phyloP scores from a whole-genome alignment of 2,329 filamentous ascomycete species.

The Hypoxylon sp. region DNA sequence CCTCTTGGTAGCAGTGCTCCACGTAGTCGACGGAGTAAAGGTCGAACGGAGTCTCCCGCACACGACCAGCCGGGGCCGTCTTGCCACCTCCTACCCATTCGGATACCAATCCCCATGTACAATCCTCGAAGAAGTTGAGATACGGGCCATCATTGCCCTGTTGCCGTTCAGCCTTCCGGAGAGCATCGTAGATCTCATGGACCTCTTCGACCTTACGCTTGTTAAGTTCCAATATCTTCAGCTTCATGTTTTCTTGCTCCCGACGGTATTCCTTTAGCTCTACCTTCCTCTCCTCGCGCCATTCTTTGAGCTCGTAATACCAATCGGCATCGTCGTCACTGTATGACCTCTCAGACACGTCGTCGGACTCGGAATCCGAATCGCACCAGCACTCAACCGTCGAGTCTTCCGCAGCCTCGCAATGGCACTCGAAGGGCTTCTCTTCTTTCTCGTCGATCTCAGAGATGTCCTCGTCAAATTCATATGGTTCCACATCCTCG shows the following conservation, averaged over 20 bases:
- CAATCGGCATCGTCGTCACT: background rate
- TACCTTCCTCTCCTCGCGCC: constrained; percentile 9
- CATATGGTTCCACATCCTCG: background rate
- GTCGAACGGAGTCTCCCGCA: background rate
- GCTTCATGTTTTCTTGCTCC: background rate
- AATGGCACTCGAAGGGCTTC: background rate
- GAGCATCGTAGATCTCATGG: background rate
- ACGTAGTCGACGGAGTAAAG: constrained; percentile 7
- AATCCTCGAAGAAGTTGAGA: background rate
- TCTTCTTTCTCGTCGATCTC: background rate
- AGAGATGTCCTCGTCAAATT: constrained; percentile 3
- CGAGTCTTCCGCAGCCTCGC: background rate
- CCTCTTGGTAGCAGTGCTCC: background rate
- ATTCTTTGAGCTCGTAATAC: constrained; percentile 4
- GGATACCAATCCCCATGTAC: background rate
- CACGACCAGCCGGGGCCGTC: background rate
- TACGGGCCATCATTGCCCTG: background rate
- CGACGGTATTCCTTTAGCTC: background rate
- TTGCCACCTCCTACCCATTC: background rate
- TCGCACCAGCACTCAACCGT: background rate
- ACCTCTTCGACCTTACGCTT: background rate
- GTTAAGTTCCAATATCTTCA: background rate
- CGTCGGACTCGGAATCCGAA: background rate
- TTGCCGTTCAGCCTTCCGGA: background rate
- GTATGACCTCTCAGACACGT: constrained; percentile 10